Evolutionary conservation across 768 basidiomycete species (phyloP).

Genomic region (Hemileccinum rubropunctum): DNA sequence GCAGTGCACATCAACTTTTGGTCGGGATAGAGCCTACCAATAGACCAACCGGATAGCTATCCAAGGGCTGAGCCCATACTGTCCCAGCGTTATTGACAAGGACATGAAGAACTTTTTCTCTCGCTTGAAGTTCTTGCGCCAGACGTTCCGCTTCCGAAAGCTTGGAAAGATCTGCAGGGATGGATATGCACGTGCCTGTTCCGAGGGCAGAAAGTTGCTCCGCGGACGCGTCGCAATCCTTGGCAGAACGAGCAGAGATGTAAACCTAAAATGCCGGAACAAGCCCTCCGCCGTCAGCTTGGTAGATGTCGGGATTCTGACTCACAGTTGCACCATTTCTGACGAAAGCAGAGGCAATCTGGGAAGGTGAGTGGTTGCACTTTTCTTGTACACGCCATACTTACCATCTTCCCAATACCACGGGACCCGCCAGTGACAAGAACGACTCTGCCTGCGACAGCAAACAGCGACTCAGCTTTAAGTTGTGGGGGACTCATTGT

Average conservation of each 20-base stretch:
- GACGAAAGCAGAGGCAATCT: conserved; percentile 66
- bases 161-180: conserved; percentile 55
- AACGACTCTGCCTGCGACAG: conserved; percentile 52
- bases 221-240: conserved; percentile 52
- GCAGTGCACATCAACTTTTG: not conserved
- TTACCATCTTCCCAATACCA: conserved; percentile 65
- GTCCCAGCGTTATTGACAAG: conserved; percentile 67
- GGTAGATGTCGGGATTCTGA: conserved; percentile 4
- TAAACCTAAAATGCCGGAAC: conserved; percentile 42
- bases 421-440: conserved; percentile 65
- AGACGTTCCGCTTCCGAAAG: conserved; percentile 52
- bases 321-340: conserved; percentile 56
- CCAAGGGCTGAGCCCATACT: conserved; percentile 49
- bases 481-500: conserved; percentile 40
- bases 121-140: conserved; percentile 45
- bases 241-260: conserved; percentile 55
- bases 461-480: conserved; percentile 41
- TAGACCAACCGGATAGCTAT: conserved; percentile 42
- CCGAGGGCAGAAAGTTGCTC: conserved; percentile 51
- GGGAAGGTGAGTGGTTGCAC: conserved; percentile 10
- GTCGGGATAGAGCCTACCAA: conserved; percentile 4
- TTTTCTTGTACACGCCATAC: conserved; percentile 8
- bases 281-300: not conserved
- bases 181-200: conserved; percentile 49
- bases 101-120: conserved; percentile 54